phyloP scores from a whole-genome alignment of 306 rosid genomes.

The Carpinus viminea region DNA sequence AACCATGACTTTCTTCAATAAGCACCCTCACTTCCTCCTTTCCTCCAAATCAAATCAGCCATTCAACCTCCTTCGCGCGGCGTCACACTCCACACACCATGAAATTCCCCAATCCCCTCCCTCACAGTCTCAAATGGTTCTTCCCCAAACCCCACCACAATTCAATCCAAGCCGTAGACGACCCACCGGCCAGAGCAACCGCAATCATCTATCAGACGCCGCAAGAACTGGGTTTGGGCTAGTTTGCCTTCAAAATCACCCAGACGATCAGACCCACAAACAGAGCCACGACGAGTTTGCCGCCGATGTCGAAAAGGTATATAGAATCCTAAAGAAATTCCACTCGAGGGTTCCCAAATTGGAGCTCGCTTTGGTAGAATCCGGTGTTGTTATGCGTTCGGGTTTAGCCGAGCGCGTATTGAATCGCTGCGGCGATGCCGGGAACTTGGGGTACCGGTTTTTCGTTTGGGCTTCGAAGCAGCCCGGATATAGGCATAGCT shows the following conservation, averaged over 20 bases:
- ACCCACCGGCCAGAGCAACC: neutral
- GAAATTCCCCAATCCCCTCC: constrained; percentile 18
- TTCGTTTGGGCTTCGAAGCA: constrained; percentile 81
- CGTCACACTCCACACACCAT: constrained; percentile 9
- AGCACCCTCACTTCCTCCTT: constrained; percentile 6
- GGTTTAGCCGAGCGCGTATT: constrained; percentile 70
- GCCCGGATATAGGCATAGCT: constrained; percentile 51
- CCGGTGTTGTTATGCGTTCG: constrained; percentile 62
- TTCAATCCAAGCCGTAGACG: constrained; percentile 9
- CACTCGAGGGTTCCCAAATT: constrained; percentile 78
- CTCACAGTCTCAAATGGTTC: constrained; percentile 12
- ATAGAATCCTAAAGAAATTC: constrained; percentile 64
- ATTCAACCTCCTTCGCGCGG: constrained; percentile 18
- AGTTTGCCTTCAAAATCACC: constrained; percentile 35
- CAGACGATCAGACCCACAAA: constrained; percentile 18
- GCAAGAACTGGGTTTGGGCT: constrained; percentile 38
- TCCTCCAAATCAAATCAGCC: constrained; percentile 25
- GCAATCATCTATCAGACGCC: neutral
- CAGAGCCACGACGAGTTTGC: constrained; percentile 54
- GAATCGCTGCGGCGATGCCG: constrained; percentile 82
- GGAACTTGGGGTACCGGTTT: constrained; percentile 72
- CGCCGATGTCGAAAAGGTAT: constrained; percentile 66
- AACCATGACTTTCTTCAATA: constrained; percentile 25
- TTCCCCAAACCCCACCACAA: constrained; percentile 16
- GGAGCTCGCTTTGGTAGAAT: constrained; percentile 76